Evolutionary conservation across 2,329 filamentous ascomycete genomes (phyloP), one percentile per base, ranked within the genome.

Genomic region (Aschersonia sp.): DNA sequence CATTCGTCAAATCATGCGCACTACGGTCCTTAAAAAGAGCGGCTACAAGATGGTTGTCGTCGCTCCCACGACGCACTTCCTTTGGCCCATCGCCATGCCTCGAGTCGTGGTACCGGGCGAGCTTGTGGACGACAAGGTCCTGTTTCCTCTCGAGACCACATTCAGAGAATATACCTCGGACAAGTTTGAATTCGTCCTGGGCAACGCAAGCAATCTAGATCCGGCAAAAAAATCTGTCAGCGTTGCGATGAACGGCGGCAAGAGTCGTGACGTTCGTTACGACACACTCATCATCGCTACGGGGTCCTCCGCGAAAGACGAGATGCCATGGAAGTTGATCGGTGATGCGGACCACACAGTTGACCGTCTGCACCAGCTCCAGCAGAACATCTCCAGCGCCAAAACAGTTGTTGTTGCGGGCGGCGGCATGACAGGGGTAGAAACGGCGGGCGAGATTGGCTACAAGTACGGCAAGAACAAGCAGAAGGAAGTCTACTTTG

Each of bases 201-300:
- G 72, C 44, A 64, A 63, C 38, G 77, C 76, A 42, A 59, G 65
- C 9, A 52, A 56, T 9, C 57, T 78, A 3, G 67, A 73, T 44
- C 59, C 68, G 0, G 59, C 59, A 3, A 51, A 51, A 44, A 73
- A 71, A 51, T 62, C 58, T 0, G 69, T 78, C 30, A 58, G 57
- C 1, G 63, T 77, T 10, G 52, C 60, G 29, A 58, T 63, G 32
- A 61, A 59, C 43, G 63, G 58, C 4, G 64, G 61, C 5, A 56
- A 51, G 4, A 53, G 55, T n/a, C 59, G 62, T 5, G 59, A 60
- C 9, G 56, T 77, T 48, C 50, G 51, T 28, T 81, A 80, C 55
- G 67, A 77, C 52, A 68, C 67, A 29, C 62, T 80, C 9, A 56
- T 81, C 51, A 60, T 81, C 43, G 74, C 75, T 7, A 80, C 77